Conservation (phyloP, 2,329 filamentous ascomycete genomes). For the Acrodontium crateriforme region DNA sequence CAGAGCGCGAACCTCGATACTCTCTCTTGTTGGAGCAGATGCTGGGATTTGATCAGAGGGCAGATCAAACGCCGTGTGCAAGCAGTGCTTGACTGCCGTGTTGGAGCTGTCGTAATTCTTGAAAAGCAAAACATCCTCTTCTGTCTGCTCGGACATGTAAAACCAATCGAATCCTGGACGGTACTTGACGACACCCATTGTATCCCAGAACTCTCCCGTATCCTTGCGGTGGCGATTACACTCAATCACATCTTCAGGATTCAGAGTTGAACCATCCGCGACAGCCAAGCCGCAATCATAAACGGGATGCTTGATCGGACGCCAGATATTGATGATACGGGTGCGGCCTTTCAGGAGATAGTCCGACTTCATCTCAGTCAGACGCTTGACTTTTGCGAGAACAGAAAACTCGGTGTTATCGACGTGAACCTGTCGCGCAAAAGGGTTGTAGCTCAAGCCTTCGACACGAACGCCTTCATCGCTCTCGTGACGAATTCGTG, state of each 20-base stretch:
- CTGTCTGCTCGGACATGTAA: conserved; percentile 14
- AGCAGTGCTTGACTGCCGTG: conserved; percentile 8
- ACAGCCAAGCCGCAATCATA: conserved; percentile 16
- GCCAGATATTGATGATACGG: conserved; percentile 13
- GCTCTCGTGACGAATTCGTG: conserved; percentile 12
- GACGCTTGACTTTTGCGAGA: conserved; percentile 11
- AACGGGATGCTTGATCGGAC: conserved; percentile 12
- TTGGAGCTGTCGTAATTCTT: conserved; percentile 15
- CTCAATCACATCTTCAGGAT: conserved; percentile 12
- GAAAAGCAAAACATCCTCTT: conserved; percentile 14
- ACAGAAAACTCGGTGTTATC: conserved; percentile 18
- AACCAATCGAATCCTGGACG: conserved; percentile 16
- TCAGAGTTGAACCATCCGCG: conserved; percentile 13
- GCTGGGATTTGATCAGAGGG: conserved; percentile 8
- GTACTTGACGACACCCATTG: conserved; percentile 15
- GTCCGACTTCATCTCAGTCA: conserved; percentile 16
- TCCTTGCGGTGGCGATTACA: conserved; percentile 7
- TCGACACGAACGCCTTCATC: conserved; percentile 11
- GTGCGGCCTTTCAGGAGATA: conserved; percentile 10
- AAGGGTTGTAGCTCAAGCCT: conserved; percentile 15
- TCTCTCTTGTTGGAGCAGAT: conserved; percentile 12
- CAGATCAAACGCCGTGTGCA: conserved; percentile 16
- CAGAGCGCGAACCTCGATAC: conserved; percentile 15
- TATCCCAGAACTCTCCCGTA: conserved; percentile 11
- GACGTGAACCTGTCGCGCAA: conserved; percentile 17